Evolutionary conservation across 176 grass and related monocot genomes (phyloP).

Genomic region (Avena atlantica): DNA sequence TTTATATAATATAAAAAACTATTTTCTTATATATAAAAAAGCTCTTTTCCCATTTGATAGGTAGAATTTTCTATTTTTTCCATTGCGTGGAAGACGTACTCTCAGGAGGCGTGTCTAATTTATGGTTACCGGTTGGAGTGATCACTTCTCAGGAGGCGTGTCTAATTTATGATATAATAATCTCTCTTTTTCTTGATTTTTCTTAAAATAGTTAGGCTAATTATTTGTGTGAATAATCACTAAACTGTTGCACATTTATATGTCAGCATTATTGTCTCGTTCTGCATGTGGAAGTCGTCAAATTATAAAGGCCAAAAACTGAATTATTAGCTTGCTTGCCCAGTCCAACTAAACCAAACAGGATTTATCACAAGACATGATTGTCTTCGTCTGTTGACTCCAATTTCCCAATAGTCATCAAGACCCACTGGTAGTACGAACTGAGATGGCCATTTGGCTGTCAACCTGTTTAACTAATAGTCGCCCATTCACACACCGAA

Average conservation of each 20-base stretch:
- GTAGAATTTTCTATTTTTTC: not conserved
- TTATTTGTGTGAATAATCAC: not conserved
- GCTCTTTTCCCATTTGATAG: too few relatives aligned
- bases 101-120: not conserved
- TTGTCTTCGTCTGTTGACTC: not conserved
- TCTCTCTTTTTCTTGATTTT: too few relatives aligned
- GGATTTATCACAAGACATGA: not conserved
- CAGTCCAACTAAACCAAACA: not conserved
- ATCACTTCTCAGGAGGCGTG: too few relatives aligned
- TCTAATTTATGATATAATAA: not conserved
- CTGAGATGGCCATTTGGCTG: not conserved
- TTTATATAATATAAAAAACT: too few relatives aligned
- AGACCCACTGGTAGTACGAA: not conserved
- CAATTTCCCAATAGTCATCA: not conserved
- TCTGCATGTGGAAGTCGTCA: not conserved
- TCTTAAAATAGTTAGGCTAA: not conserved
- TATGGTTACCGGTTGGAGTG: not conserved
- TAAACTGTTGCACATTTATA: not conserved
- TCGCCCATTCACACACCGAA: conserved; percentile 5
- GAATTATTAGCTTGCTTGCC: not conserved
- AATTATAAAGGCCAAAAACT: not conserved
- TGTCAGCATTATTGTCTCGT: not conserved
- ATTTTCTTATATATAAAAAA: too few relatives aligned
- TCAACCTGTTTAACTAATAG: not conserved
- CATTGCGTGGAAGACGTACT: too few relatives aligned